Percentiles rank a stretch among this genome's conserved stretches.
phyloP scores from a whole-genome alignment of 441 rosid species.

The Francoa sonchifolia region DNA sequence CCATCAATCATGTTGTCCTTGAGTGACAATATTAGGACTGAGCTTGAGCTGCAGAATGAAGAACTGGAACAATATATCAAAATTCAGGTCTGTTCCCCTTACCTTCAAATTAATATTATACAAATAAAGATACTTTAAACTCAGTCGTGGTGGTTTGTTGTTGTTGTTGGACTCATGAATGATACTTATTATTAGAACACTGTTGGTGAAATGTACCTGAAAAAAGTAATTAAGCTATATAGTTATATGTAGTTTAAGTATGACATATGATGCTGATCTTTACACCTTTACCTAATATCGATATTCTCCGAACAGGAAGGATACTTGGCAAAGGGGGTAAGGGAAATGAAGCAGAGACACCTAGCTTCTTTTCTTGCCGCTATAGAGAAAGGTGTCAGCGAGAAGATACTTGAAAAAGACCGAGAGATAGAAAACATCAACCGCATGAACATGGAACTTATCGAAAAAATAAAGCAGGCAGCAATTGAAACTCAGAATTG shows the following conservation, averaged over 20 bases:
- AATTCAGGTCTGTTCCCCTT: conserved; percentile 37
- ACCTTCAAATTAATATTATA: neutral
- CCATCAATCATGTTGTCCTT: conserved; percentile 46
- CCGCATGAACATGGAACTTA: conserved; percentile 56
- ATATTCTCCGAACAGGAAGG: too few relatives aligned
- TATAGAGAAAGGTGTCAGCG: conserved; percentile 49
- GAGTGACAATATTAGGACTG: conserved; percentile 40
- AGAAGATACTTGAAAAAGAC: conserved; percentile 66
- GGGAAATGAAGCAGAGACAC: conserved; percentile 66
- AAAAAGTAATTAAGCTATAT: neutral
- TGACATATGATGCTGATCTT: too few relatives aligned
- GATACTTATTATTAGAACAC: too few relatives aligned
- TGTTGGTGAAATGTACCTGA: too few relatives aligned
- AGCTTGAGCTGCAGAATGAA: conserved; percentile 52
- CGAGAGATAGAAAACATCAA: conserved; percentile 52
- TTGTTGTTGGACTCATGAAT: too few relatives aligned
- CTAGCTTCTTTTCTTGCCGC: conserved; percentile 39
- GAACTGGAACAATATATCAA: conserved; percentile 54
- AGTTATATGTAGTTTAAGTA: too few relatives aligned
- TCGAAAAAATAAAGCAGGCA: conserved; percentile 50
- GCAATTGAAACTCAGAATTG: conserved; percentile 59
- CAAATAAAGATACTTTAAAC: too few relatives aligned
- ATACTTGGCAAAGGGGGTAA: conserved; percentile 44
- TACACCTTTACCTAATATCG: too few relatives aligned
- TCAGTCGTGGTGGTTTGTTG: too few relatives aligned